Evolutionary conservation across 2,329 filamentous ascomycete species (phyloP).

Genomic region (Chlorencoelia australis): DNA sequence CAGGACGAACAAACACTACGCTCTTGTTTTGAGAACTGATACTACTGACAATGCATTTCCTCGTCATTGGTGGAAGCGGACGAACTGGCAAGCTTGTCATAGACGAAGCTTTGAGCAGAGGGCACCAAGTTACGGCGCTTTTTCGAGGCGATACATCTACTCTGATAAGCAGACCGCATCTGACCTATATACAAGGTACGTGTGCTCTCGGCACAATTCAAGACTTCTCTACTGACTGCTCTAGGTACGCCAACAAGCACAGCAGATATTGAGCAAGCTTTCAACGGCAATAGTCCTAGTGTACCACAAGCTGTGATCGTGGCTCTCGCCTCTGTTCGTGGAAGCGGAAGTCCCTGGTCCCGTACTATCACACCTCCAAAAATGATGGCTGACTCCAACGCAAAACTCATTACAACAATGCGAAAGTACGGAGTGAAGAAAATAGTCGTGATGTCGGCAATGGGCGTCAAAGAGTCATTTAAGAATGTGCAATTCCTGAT

Average conservation of each 20-base stretch:
- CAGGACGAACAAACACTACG: too few species aligned
- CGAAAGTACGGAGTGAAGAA: constrained; percentile 15
- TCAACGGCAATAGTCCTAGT: constrained; percentile 37
- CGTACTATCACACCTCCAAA: constrained; percentile 1
- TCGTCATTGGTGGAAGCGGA: constrained; percentile 36
- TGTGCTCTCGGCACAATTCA: too few species aligned
- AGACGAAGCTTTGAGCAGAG: constrained; percentile 25
- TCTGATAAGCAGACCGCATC: too few species aligned
- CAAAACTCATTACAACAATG: constrained; percentile 31
- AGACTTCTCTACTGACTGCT: too few species aligned
- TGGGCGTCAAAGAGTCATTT: constrained; percentile 38
- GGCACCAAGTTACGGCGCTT: constrained; percentile 36
- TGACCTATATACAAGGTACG: too few species aligned
- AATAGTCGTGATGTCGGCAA: constrained; percentile 40
- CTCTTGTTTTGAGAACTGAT: too few species aligned
- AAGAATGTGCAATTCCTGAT: constrained; percentile 32
- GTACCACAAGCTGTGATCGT: constrained; percentile 37
- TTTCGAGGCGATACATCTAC: constrained; percentile 32
- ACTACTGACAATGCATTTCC: constrained; percentile 27
- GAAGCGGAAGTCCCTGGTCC: constrained; percentile 20
- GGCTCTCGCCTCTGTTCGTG: constrained; percentile 27
- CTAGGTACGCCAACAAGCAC: constrained; percentile 28
- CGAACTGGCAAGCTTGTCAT: constrained; percentile 36
- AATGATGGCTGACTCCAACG: constrained; percentile 36
- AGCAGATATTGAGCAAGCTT: constrained; percentile 31